A percentile compares a stretch with the other conserved stretches of the same genome.
Conservation (phyloP, 306 rosid genomes). For the Cucurbita ficifolia region DNA sequence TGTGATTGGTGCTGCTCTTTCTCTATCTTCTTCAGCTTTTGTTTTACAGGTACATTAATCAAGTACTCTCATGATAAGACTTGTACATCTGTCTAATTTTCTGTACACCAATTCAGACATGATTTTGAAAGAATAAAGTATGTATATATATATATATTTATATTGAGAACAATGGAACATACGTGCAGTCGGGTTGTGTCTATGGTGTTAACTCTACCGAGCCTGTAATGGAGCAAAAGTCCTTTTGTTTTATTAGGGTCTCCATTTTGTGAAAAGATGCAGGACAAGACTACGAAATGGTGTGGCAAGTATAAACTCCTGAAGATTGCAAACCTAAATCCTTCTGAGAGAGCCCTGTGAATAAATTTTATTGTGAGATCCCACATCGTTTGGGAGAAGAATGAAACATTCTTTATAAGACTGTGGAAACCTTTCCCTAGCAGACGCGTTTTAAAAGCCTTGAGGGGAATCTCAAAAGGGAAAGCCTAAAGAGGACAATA, state of each 20-base stretch:
- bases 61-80: background rate
- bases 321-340: background rate
- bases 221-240: background rate
- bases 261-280: background rate
- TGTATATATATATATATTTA: background rate
- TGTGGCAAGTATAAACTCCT: background rate
- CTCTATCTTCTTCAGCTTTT: conserved; percentile 95
- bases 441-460: no score
- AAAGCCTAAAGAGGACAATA: no score
- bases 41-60: conserved; percentile 70
- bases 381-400: no score
- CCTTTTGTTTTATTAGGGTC: background rate
- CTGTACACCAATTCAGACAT: background rate
- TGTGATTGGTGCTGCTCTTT: conserved; percentile 97
- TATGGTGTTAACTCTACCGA: background rate
- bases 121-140: background rate
- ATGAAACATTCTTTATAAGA: no score
- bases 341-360: background rate
- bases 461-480: no score
- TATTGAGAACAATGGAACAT: background rate
- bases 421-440: no score
- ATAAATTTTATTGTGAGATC: background rate
- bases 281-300: background rate
- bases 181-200: background rate
- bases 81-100: background rate